Evolutionary conservation across 306 rosid species (phyloP), one percentile per base, ranked within the genome.

Genomic region (Arachis stenosperma): DNA sequence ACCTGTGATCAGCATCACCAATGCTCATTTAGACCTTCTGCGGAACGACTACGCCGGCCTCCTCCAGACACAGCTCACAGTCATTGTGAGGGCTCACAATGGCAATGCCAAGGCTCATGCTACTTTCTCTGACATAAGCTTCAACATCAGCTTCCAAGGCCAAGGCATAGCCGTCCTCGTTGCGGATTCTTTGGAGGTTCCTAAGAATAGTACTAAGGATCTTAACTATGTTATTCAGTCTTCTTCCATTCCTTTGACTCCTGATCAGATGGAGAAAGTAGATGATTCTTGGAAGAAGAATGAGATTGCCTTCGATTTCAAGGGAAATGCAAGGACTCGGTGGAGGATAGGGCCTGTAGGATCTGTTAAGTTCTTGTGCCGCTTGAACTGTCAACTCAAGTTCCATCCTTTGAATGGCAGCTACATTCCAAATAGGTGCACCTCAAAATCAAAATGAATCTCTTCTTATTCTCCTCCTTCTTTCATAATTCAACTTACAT

Each of bases 51-150:
- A 66, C 9, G 82, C 90, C 0, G 91, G 97, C 6, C 58, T 80
- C 5, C 84, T 94, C 7, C 85, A 91, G 33, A 79, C 87, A 2
- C 87, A 87, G 17, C 12, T 94, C 60, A 75, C 66, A 29, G 78
- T 91, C 58, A 43, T 72, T 12, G 79, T 94, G 46, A 82, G 74
- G 43, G 95, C 96, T 0, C 81, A 87, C 57, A 94, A 94, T 39
- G 96, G 90, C 44, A 94, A 94, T 65, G 62, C 78, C 1, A 88
- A 79, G 57, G 98, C 95, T 3, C 96, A 89, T 15, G 92, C 98
- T 0, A 84, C 83, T 5, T 94, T 89, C 74, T 86, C 90, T 11
- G 67, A 72, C 4, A 82, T 86, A 0, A 78, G 78, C 14, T 89
- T 91, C 78, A 61, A 70, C 5, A 71, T 91, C 2, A 82, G 86